Evolutionary conservation across 2,329 filamentous ascomycete species (phyloP).

Genomic region (Hypoxylon sp.): DNA sequence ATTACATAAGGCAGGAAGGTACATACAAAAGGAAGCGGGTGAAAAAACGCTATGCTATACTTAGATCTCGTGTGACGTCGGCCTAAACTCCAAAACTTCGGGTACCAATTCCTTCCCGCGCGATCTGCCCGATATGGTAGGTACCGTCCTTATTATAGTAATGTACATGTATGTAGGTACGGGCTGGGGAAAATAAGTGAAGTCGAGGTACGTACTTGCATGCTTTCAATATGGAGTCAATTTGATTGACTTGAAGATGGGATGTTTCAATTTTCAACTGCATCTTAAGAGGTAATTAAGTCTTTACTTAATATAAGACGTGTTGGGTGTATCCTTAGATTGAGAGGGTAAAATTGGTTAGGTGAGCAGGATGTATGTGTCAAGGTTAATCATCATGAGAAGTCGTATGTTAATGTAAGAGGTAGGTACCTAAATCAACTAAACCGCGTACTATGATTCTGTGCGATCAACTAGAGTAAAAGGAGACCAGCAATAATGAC

Average conservation of each 20-base stretch:
- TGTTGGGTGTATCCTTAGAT: not conserved
- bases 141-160: not conserved
- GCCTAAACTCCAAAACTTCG: not conserved
- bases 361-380: not conserved
- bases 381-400: not conserved
- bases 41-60: too few relatives aligned
- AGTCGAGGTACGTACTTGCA: not conserved
- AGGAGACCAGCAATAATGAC: too few relatives aligned
- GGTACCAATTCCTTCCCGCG: not conserved
- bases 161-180: too few relatives aligned
- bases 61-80: slow-evolving; percentile 3
- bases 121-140: not conserved
- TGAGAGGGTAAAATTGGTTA: not conserved
- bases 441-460: too few relatives aligned
- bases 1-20: not conserved
- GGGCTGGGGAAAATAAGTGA: not conserved
- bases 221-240: not conserved
- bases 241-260: not conserved
- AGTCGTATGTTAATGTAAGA: too few relatives aligned
- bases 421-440: too few relatives aligned
- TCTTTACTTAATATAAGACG: not conserved
- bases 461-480: too few relatives aligned
- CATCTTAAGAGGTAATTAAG: not conserved
- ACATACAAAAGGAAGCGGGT: too few relatives aligned
- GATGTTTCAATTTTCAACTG: too few relatives aligned